These are phyloP conservation scores for Penicillium subrubescens DNA, from an alignment of 495 filamentous ascomycete species.

Conservation along the genomic window DNA sequence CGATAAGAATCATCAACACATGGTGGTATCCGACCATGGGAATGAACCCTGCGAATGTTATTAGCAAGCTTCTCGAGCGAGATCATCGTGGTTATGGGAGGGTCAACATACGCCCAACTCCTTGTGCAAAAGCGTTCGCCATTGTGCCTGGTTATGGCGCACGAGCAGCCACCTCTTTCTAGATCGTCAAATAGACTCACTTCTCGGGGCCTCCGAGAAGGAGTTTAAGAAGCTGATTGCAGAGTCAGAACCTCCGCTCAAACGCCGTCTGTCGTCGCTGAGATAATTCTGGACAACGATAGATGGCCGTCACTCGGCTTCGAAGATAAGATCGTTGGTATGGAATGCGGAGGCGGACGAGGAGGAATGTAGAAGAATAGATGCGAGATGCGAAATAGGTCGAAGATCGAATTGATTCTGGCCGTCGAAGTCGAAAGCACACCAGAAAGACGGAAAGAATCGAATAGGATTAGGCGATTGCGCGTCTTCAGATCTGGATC, in stretches of 20 bases:
- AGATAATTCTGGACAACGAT: background rate
- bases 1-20: conserved; percentile 96
- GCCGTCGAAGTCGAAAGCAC: conserved; percentile 7
- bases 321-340: conserved; percentile 21
- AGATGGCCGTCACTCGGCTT: conserved; percentile 3
- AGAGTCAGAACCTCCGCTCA: conserved; percentile 7
- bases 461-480: background rate
- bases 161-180: conserved; percentile 19
- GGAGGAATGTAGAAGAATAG: conserved; percentile 23
- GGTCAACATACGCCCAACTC: conserved; percentile 37
- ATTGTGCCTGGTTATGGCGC: conserved; percentile 28
- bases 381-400: conserved; percentile 20
- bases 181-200: conserved; percentile 35
- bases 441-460: conserved; percentile 13
- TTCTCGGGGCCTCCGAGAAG: conserved; percentile 54
- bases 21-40: conserved; percentile 98
- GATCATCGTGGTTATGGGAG: background rate
- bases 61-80: background rate
- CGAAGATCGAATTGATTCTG: conserved; percentile 7
- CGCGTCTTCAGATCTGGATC: conserved; percentile 19
- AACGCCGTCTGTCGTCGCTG: conserved; percentile 5
- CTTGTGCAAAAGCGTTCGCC: conserved; percentile 29
- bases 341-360: conserved; percentile 33
- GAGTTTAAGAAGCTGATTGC: conserved; percentile 27
- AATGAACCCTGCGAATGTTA: conserved; percentile 66